Evolutionary conservation across 2,329 filamentous ascomycete genomes (phyloP), one percentile per base, ranked within the genome.

Genomic region (Pestalotiopsis sp.): DNA sequence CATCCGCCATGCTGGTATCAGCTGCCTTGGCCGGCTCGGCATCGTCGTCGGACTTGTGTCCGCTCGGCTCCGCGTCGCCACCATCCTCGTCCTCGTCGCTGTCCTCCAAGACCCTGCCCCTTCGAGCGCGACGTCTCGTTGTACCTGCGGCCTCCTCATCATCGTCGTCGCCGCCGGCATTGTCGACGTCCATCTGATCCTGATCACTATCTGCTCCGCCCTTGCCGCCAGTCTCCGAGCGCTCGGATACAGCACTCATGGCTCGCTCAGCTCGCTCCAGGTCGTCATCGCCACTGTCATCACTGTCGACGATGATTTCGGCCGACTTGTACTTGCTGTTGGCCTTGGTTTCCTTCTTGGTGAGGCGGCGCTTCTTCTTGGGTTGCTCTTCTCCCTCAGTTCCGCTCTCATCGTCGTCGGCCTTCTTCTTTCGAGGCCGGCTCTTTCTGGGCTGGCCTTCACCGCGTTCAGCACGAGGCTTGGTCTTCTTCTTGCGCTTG

Each of bases 251-350:
- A 70, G 68, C 77, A 39, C 81, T 80, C 3, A 85, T 74, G 4
- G 78, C 80, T 65, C 80, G 78, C 72, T 86, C 84, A 0, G 83
- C 83, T 38, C 80, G 80, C n/a, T 86, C 84, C 4, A 85, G 79
- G 4, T 78, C 79, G 57, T 84, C 79, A 56, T 84, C 80, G 1
- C 82, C 79, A 14, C 80, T 80, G 7, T 82, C 77, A 72, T 93
- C 91, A 70, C 91, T 93, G 71, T 95, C 92, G 59, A 93, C 91
- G 36, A 97, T 90, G 71, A 94, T 89, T 80, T 97, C 94, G 1
- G 88, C 90, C 65, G 92, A 95, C 86, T 97, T 97, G 85, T 89
- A 97, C 81, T 97, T 97, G 78, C 78, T 56, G 20, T 45, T 67
- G 13, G 49, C 23, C 31, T 59, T 80, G 70, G 81, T 83, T 72